Percentiles rank a stretch among this genome's conserved stretches.
These are phyloP conservation scores for Colletotrichum kahawae DNA, from an alignment of 2,329 filamentous ascomycete species.

Conservation along the genomic window DNA sequence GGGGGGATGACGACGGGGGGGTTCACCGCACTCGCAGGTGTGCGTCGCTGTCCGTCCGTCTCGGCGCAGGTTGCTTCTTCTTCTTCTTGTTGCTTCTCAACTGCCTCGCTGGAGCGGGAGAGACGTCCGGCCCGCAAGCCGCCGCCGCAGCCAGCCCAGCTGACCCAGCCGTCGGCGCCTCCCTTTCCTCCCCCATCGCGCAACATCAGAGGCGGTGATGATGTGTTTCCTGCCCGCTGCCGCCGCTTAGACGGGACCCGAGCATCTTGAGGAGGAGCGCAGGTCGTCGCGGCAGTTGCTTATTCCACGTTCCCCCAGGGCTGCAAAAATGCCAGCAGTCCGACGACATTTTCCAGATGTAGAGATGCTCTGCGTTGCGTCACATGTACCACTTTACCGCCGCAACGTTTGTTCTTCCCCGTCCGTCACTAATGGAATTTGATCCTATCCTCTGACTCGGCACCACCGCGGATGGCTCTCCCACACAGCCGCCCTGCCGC, in stretches of 20 bases:
- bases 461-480: neutral
- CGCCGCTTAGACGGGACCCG: neutral
- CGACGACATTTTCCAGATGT: neutral
- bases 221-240: neutral
- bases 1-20: neutral
- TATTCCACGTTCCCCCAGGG: neutral
- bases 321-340: neutral
- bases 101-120: neutral
- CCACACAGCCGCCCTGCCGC: neutral
- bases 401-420: neutral
- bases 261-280: neutral
- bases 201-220: neutral
- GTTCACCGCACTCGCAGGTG: neutral
- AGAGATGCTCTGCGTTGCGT: neutral
- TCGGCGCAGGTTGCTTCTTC: neutral
- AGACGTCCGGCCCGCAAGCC: constrained; percentile 1
- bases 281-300: neutral
- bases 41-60: neutral
- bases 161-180: neutral
- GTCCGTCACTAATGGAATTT: neutral
- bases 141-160: neutral
- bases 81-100: neutral
- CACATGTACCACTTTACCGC: neutral
- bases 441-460: neutral
- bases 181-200: neutral